Base-by-base conservation (phyloP, 176 grass and related monocot genomes). In the Avena insularis region DNA sequence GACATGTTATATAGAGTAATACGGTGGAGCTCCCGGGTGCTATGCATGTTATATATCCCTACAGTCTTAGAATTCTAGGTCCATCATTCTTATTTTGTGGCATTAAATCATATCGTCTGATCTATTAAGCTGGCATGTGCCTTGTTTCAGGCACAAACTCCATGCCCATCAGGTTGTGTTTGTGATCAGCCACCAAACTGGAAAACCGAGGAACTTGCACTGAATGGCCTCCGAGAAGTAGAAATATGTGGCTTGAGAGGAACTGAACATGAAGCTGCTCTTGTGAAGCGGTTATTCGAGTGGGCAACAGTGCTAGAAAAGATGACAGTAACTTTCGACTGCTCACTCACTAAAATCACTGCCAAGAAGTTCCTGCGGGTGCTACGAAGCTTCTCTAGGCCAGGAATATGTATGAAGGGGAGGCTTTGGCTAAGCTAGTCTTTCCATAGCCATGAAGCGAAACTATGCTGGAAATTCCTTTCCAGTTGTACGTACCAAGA, bases 251-350 rank as follows among this genome's bases (percentile, higher is more conserved):
- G 23, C 0, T 33, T 82, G 31, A 36, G 19, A 43, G 80, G 63
- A 78, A 60, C 72, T n/a, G 25, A 70, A 8, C 12, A 71, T 83
- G 87, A 83, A 59, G 5, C 68, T 49, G 53, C 25, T 69, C n/a
- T 78, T 36, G 3, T 83, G 23, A 12, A 83, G 40, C 62, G 20
- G 6, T 27, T 83, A 59, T 88, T 83, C 2, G 12, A 20, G 1
- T 83, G 86, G 86, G 79, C 49, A 2, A 68, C 23, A 27, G 15
- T 17, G 48, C 49, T 83, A n/a, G 61, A 87, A 63, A 16, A 40
- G 20, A 64, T 81, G 27, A 43, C 68, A 40, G 29, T 81, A 75
- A 64, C 9, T 62, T 87, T 87, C 14, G 1, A 62, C 23, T 4
- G 1, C 4, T 50, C 53, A 21, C 20, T 80, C 12, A 1, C 77